Conservation (phyloP, 345 rosid genomes). For the Salix udensis region DNA sequence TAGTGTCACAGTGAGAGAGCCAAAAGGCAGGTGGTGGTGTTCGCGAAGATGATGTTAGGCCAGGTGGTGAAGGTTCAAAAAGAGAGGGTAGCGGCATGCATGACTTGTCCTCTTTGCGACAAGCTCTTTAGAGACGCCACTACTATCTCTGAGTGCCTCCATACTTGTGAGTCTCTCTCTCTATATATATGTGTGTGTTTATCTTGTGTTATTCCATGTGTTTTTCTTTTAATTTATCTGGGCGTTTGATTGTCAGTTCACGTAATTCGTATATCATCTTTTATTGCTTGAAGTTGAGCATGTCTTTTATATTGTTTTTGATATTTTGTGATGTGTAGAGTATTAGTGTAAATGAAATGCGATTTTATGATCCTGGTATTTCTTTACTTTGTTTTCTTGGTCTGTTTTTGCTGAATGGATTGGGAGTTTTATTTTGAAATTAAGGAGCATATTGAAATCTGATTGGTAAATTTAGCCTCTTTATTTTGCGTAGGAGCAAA, state of each 20-base stretch:
- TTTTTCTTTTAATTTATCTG: conserved; percentile 3
- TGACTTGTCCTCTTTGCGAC: conserved; percentile 45
- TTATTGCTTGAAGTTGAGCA: neutral
- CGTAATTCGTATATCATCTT: neutral
- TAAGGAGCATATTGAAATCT: neutral
- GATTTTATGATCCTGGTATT: neutral
- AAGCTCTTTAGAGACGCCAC: conserved; percentile 43
- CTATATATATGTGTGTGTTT: neutral
- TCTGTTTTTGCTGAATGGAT: neutral
- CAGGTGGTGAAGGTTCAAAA: conserved; percentile 27
- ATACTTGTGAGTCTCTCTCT: conserved; percentile 37
- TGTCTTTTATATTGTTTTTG: neutral
- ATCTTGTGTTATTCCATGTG: neutral
- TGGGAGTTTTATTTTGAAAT: neutral
- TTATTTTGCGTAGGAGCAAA: neutral
- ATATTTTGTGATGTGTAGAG: neutral
- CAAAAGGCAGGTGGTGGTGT: neutral
- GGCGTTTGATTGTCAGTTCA: neutral
- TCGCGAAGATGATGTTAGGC: conserved; percentile 2
- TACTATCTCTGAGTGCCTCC: conserved; percentile 54
- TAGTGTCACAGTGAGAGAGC: neutral
- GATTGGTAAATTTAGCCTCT: neutral
- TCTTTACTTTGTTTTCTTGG: neutral
- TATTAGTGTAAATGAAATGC: neutral
- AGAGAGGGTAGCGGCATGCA: conserved; percentile 33